Percentiles rank a stretch among this genome's conserved stretches.
Evolutionary conservation across 2,329 filamentous ascomycete species (phyloP).

Genomic region (Annulohypoxylon truncatum): DNA sequence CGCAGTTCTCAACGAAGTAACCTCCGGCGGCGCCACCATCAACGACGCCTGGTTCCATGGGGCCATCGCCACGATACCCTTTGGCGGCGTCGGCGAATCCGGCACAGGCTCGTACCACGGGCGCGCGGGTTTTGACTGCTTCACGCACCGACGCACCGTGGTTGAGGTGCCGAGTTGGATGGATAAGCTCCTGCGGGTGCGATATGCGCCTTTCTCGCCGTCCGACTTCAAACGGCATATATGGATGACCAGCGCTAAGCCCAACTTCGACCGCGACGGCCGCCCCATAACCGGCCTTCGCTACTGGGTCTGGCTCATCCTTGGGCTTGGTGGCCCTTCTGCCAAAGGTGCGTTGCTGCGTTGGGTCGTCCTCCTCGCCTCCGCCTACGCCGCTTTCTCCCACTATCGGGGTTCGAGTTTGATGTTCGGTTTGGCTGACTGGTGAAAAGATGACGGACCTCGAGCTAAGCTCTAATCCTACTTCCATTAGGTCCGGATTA

Average conservation of each 20-base stretch:
- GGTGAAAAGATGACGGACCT: constrained; percentile 10
- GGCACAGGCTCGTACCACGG: constrained; percentile 84
- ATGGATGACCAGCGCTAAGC: constrained; percentile 58
- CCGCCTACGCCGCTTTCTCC: constrained; percentile 50
- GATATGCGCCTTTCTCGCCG: constrained; percentile 72
- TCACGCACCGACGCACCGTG: constrained; percentile 61
- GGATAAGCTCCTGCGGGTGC: constrained; percentile 72
- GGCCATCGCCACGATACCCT: constrained; percentile 76
- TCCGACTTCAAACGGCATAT: constrained; percentile 59
- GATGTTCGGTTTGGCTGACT: constrained; percentile 18
- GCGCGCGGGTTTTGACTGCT: constrained; percentile 74
- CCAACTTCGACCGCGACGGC: constrained; percentile 73
- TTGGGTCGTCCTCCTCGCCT: constrained; percentile 61
- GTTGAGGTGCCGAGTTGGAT: constrained; percentile 74
- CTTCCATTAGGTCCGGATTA: not conserved
- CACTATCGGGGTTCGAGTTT: constrained; percentile 30
- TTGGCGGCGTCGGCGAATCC: constrained; percentile 85
- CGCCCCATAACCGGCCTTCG: constrained; percentile 60
- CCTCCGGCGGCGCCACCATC: constrained; percentile 74
- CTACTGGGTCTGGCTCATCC: constrained; percentile 66
- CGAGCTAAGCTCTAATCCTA: constrained; percentile 29
- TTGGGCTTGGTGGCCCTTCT: constrained; percentile 63
- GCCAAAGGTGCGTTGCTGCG: constrained; percentile 63
- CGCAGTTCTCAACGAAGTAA: constrained; percentile 67
- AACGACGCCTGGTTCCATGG: constrained; percentile 78